Conservation (phyloP, 2,329 filamentous ascomycete genomes). For the Mollisiaceae sp. region DNA sequence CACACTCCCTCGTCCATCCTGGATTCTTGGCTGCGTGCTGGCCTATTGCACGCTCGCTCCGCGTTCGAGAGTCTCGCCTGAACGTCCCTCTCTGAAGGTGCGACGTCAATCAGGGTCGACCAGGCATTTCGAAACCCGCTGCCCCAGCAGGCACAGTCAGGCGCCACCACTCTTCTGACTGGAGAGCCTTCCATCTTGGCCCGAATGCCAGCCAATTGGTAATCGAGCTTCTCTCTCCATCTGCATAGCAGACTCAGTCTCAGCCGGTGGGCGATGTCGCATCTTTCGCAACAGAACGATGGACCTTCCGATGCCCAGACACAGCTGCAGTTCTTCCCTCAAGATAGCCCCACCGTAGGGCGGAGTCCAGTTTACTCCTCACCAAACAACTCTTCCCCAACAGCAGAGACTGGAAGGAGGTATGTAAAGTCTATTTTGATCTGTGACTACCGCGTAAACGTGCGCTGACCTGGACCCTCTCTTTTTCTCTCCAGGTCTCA, state of each 20-base stretch:
- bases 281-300: conserved; percentile 41
- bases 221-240: conserved; percentile 22
- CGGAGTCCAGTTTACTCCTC: conserved; percentile 33
- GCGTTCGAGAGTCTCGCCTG: conserved; percentile 37
- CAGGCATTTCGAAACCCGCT: conserved; percentile 38
- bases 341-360: conserved; percentile 40
- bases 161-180: conserved; percentile 29
- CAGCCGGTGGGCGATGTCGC: conserved; percentile 40
- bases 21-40: conserved; percentile 10
- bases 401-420: conserved; percentile 37
- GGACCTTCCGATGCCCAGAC: conserved; percentile 32
- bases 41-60: conserved; percentile 30
- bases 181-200: conserved; percentile 26
- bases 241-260: conserved; percentile 36
- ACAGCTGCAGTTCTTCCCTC: conserved; percentile 34
- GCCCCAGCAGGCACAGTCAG: conserved; percentile 33
- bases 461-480: conserved; percentile 28
- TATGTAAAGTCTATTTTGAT: conserved; percentile 29
- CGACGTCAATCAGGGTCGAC: conserved; percentile 39
- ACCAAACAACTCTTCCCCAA: conserved; percentile 35
- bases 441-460: conserved; percentile 25
- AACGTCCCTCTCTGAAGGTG: conserved; percentile 35
- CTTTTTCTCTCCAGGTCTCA: conserved; percentile 35
- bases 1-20: neutral
- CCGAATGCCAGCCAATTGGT: conserved; percentile 28